These are phyloP conservation scores for Leishmania lainsoni DNA, from an alignment of 208 protist genomes.

Conservation along the genomic window DNA sequence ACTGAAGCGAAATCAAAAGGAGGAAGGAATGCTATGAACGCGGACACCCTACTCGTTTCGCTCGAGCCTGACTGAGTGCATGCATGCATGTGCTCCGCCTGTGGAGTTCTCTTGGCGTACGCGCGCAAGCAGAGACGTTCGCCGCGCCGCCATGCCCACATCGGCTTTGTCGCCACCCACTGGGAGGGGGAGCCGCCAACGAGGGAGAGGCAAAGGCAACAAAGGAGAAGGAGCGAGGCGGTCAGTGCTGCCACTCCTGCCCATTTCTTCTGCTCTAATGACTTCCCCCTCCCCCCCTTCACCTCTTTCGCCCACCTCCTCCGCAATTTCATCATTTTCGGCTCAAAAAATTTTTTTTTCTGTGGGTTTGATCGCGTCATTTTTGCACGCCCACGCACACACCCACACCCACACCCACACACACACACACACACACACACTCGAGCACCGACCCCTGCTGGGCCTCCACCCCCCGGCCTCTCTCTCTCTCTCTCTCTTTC, in stretches of 20 bases:
- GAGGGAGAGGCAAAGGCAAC: background rate
- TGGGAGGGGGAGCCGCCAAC: background rate
- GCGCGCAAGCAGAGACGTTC: background rate
- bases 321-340: too few species aligned
- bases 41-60: background rate
- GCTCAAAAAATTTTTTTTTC: too few species aligned
- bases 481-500: background rate
- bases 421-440: background rate
- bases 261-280: background rate
- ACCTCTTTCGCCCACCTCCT: background rate
- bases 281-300: too few species aligned
- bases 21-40: background rate
- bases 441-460: too few species aligned
- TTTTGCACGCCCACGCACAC: background rate
- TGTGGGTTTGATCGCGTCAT: too few species aligned
- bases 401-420: background rate
- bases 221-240: background rate
- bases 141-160: background rate
- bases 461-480: too few species aligned
- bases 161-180: background rate
- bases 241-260: too few species aligned
- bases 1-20: background rate
- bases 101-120: background rate
- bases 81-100: background rate
- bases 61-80: background rate